phyloP scores from a whole-genome alignment of 2,329 filamentous ascomycete species.

The Colletotrichum sp. region DNA sequence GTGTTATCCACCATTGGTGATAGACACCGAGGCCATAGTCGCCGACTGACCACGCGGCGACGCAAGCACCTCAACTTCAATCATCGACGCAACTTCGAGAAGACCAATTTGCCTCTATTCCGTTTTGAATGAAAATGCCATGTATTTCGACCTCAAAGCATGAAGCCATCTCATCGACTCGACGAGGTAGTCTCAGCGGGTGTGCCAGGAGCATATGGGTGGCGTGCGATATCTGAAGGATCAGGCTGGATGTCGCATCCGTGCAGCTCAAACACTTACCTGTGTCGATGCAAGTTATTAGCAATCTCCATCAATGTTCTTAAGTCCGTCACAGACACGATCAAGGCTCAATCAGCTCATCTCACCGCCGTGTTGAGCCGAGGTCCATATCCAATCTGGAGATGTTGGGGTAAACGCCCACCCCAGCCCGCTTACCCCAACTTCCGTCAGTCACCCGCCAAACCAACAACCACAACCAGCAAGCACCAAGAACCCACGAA shows the following conservation, averaged over 20 bases:
- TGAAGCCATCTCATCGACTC: accelerated
- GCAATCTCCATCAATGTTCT: not conserved
- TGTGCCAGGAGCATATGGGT: not conserved
- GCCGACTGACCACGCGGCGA: too few species aligned
- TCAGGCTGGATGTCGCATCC: not conserved
- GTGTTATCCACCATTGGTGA: too few species aligned
- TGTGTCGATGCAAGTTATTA: not conserved
- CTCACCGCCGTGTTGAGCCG: not conserved
- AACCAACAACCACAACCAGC: not conserved
- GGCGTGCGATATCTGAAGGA: not conserved
- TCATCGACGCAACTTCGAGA: too few species aligned
- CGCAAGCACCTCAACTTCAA: too few species aligned
- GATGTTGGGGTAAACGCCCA: not conserved
- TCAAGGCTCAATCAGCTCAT: not conserved
- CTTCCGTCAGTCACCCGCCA: not conserved
- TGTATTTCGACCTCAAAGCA: accelerated
- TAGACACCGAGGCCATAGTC: accelerated
- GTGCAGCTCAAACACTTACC: not conserved
- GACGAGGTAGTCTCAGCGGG: not conserved
- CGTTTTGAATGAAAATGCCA: too few species aligned
- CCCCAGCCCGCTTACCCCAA: not conserved
- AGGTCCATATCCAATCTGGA: not conserved
- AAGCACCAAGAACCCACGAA: not conserved
- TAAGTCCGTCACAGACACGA: not conserved
- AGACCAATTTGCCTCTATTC: too few species aligned